Conservation (phyloP, 2,329 filamentous ascomycete genomes). For the Aspergillus sp. region DNA sequence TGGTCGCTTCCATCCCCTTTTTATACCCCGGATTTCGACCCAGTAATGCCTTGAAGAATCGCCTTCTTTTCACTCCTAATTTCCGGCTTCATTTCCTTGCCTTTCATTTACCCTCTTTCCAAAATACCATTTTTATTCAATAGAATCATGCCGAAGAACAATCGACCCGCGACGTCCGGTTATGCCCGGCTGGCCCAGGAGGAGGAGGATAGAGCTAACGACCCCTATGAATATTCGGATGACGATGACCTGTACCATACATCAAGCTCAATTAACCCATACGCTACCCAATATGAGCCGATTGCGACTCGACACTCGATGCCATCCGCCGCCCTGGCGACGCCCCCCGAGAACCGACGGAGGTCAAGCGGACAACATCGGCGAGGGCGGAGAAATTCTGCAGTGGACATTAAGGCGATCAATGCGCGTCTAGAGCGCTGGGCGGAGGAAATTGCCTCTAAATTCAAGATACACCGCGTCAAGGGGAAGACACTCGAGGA, state of each 20-base stretch:
- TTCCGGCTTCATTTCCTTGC: constrained; percentile 16
- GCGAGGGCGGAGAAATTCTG: constrained; percentile 72
- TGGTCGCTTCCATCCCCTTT: constrained; percentile 7
- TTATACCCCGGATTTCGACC: constrained; percentile 11
- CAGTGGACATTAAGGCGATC: constrained; percentile 97
- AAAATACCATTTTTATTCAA: constrained; percentile 28
- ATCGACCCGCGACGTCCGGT: constrained; percentile 74
- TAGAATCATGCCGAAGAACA: constrained; percentile 63
- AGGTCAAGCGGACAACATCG: constrained; percentile 54
- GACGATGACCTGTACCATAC: constrained; percentile 65
- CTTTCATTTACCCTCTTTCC: constrained; percentile 20
- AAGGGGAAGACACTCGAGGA: constrained; percentile 77
- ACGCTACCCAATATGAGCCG: constrained; percentile 65
- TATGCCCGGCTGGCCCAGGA: constrained; percentile 85
- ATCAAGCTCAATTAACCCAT: constrained; percentile 59
- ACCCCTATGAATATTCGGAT: constrained; percentile 68
- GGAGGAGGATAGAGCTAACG: constrained; percentile 59
- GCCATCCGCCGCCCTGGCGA: constrained; percentile 48
- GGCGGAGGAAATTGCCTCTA: constrained; percentile 97
- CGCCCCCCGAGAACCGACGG: constrained; percentile 48
- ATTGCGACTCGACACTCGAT: constrained; percentile 58
- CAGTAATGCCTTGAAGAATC: constrained; percentile 25
- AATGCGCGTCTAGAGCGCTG: constrained; percentile 93
- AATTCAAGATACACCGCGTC: constrained; percentile 85
- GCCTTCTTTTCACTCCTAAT: constrained; percentile 16